Evolutionary conservation across 2,329 filamentous ascomycete species (phyloP).

Genomic region (Trichoderma cornu-damae): DNA sequence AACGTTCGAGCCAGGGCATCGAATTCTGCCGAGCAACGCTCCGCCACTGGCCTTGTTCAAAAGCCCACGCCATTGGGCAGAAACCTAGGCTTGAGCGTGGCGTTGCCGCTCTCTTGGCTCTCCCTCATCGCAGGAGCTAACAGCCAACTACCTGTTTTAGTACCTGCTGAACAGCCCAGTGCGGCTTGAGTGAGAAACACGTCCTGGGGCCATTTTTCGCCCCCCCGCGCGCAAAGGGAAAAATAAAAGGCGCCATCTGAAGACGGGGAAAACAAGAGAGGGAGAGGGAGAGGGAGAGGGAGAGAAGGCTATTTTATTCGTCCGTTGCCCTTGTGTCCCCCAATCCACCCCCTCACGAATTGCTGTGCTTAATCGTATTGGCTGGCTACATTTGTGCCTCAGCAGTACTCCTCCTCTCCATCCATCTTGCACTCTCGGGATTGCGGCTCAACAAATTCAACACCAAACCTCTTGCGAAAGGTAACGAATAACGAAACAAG

Average conservation of each 20-base stretch:
- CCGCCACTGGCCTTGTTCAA: conserved; percentile 10
- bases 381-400: no score
- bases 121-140: conserved; percentile 5
- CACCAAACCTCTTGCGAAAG: neutral
- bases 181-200: conserved; percentile 2
- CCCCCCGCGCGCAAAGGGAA: conserved; percentile 12
- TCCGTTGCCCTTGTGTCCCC: neutral
- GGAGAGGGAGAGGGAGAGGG: neutral
- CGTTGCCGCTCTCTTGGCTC: conserved; percentile 2
- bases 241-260: conserved; percentile 7
- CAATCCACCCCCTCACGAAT: conserved; percentile 1
- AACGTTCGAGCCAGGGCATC: conserved; percentile 7
- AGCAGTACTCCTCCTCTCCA: neutral
- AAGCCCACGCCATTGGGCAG: conserved; percentile 3
- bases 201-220: conserved; percentile 3
- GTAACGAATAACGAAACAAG: neutral
- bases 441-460: neutral
- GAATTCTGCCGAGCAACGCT: conserved; percentile 17
- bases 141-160: neutral
- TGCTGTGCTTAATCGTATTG: no score
- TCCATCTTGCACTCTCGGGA: neutral
- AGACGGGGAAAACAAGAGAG: neutral
- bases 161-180: conserved; percentile 8
- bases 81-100: conserved; percentile 9
- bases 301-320: no score